Evolutionary conservation across 2,329 filamentous ascomycete genomes (phyloP).

Genomic region (Cercospora nicotianae): DNA sequence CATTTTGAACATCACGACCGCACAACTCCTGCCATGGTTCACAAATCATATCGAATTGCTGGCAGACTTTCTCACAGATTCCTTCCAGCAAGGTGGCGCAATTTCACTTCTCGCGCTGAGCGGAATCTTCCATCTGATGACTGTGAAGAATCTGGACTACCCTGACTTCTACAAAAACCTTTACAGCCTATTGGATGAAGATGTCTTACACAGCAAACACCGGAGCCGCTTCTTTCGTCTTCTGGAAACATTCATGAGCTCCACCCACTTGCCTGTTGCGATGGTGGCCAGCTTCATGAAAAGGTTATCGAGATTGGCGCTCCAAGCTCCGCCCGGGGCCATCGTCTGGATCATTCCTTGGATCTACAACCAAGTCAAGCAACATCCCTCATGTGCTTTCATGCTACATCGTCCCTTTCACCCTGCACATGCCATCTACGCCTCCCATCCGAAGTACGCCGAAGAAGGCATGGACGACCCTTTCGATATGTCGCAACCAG

Average conservation of each 20-base stretch:
- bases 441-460: constrained; percentile 42
- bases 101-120: constrained; percentile 85
- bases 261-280: constrained; percentile 86
- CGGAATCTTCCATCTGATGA: constrained; percentile 92
- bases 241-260: constrained; percentile 84
- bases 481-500: constrained; percentile 71
- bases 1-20: constrained; percentile 72
- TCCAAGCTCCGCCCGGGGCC: constrained; percentile 86
- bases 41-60: constrained; percentile 75
- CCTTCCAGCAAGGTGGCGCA: constrained; percentile 81
- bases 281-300: constrained; percentile 97
- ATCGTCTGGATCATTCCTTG: constrained; percentile 88
- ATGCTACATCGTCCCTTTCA: constrained; percentile 77
- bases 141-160: constrained; percentile 92
- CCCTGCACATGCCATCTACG: constrained; percentile 36
- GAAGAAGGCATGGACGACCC: constrained; percentile 68
- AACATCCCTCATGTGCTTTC: constrained; percentile 87
- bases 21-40: constrained; percentile 85
- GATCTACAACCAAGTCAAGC: constrained; percentile 91
- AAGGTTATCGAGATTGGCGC: constrained; percentile 75
- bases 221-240: constrained; percentile 90
- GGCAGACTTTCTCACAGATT: constrained; percentile 96
- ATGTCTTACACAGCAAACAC: constrained; percentile 90
- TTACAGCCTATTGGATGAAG: constrained; percentile 84
- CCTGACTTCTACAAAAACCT: constrained; percentile 80